phyloP scores from a whole-genome alignment of 1,284 basidiomycete species.

The Moesziomyces aphidis region DNA sequence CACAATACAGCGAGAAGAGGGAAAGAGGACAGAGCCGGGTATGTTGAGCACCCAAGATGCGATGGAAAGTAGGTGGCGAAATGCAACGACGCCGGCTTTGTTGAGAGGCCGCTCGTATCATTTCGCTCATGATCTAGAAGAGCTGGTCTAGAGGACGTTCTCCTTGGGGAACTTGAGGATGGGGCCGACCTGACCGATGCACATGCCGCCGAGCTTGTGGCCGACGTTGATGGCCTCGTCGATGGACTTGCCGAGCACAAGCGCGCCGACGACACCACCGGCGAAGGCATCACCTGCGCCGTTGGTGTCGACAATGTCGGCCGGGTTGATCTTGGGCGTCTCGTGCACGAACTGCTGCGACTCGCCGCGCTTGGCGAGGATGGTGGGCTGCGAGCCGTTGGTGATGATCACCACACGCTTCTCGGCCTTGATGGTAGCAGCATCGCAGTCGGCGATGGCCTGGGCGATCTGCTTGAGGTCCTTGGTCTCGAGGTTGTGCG shows the following conservation, averaged over 20 bases:
- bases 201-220: slow-evolving; percentile 89
- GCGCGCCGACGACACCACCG: slow-evolving; percentile 93
- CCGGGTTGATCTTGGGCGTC: slow-evolving; percentile 70
- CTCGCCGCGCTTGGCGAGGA: slow-evolving; percentile 77
- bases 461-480: slow-evolving; percentile 64
- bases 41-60: slow-evolving; percentile 52
- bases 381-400: slow-evolving; percentile 84
- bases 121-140: too few relatives aligned
- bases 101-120: slow-evolving; percentile 14
- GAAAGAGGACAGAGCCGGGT: slow-evolving; percentile 14
- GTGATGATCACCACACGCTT: slow-evolving; percentile 93
- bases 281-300: slow-evolving; percentile 99
- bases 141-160: slow-evolving; percentile 45
- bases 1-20: not conserved
- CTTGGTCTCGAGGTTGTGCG: slow-evolving; percentile 67
- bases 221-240: slow-evolving; percentile 86
- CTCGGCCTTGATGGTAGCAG: slow-evolving; percentile 41
- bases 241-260: slow-evolving; percentile 81
- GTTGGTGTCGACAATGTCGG: slow-evolving; percentile 89
- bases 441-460: slow-evolving; percentile 60
- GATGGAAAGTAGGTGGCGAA: not conserved
- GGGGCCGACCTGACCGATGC: slow-evolving; percentile 80
- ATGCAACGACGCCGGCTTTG: slow-evolving; percentile 16
- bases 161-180: slow-evolving; percentile 66
- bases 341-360: slow-evolving; percentile 71